Base-by-base conservation (phyloP, 2,329 filamentous ascomycete genomes). In the Talaromyces rugulosus region DNA sequence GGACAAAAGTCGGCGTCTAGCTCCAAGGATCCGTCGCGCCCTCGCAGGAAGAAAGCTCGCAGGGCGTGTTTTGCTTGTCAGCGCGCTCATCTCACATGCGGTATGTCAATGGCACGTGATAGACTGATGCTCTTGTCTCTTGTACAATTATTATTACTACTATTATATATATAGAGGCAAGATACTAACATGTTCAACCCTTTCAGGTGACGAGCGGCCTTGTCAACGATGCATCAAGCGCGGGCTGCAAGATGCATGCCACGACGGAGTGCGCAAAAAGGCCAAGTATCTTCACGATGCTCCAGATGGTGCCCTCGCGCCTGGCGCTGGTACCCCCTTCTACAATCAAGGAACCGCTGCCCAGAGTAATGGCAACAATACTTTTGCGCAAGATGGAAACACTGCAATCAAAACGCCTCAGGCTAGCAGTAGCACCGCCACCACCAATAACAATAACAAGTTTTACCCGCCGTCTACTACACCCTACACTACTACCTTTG, bases 251-350 rank as follows among this genome's bases (percentile, higher is more conserved):
- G 92, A 96, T 74, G 87, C 87, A 64, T 99, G 95, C 72, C 92
- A 96, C 75, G 95, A 99, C 73, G 95, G 95, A 59, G 92, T 98
- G 58, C 89, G 95, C 66, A 99, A 99, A 78, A 99, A 98, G 83
- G 95, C 95, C 58, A 99, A 99, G 77, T 99, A 99, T 76, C 89
- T 99, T 61, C 93, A 98, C 72, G 95, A 98, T 82, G 92, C 94
- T 30, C 93, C 94, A 40, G 87, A 92, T 58, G 92, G 96, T 74
- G 92, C 92, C 53, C 82, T 97, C 65, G 85, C 94, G 72, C 91
- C 93, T n/a, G 92, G 95, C 50, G 83, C 95, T 55, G 88, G 89
- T 65, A 89, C 86, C 70, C 91, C 89, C 70, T 85, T 71, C 64
- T 77, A 78, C 69, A 84, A 71, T 81, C 75, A 75, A 78, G 77